phyloP scores from a whole-genome alignment of 208 protist genomes.

The Crithidia sp. region DNA sequence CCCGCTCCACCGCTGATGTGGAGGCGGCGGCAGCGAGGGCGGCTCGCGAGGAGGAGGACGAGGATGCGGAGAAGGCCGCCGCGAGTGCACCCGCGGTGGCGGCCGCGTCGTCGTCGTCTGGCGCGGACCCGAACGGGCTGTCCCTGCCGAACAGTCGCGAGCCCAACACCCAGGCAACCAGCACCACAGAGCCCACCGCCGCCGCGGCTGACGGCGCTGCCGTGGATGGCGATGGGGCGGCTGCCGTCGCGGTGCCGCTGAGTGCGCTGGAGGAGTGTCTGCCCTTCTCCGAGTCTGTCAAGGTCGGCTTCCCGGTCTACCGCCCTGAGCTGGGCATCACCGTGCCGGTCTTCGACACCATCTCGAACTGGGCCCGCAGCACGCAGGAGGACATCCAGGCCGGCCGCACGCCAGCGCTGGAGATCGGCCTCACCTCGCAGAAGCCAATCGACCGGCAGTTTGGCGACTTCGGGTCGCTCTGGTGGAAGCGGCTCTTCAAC shows the following conservation, averaged over 20 bases:
- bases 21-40: conserved; percentile 5
- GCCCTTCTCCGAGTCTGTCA: conserved; percentile 38
- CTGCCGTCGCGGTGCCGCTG: conserved; percentile 20
- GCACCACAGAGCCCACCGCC: neutral
- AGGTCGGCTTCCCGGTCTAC: conserved; percentile 50
- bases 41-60: neutral
- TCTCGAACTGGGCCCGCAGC: conserved; percentile 30
- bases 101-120: neutral
- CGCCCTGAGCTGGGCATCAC: conserved; percentile 46
- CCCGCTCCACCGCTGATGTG: conserved; percentile 10
- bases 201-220: neutral
- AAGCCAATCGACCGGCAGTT: conserved; percentile 47
- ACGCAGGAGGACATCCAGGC: conserved; percentile 18
- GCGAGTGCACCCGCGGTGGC: neutral
- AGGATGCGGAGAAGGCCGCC: neutral
- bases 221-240: neutral
- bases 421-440: conserved; percentile 32
- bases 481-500: conserved; percentile 44
- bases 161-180: neutral
- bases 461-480: conserved; percentile 37
- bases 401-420: conserved; percentile 20
- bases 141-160: neutral
- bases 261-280: conserved; percentile 34
- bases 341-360: conserved; percentile 46
- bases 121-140: neutral